Evolutionary conservation across 306 rosid species (phyloP).

Genomic region (Prunus mira): DNA sequence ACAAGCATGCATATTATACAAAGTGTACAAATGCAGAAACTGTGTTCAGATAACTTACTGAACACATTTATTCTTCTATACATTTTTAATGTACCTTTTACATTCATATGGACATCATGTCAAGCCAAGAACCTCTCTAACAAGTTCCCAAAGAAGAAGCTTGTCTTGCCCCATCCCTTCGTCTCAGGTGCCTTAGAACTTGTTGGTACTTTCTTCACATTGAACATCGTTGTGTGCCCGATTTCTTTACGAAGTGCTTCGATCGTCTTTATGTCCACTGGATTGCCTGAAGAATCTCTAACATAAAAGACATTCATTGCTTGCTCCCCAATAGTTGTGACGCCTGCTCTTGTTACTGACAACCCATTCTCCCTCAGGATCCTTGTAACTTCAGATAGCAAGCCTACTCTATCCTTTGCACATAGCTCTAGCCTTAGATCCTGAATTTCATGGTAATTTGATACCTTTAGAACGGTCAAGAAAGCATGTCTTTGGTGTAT

Average conservation of each 20-base stretch:
- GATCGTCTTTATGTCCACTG: constrained; percentile 54
- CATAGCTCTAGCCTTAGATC: constrained; percentile 77
- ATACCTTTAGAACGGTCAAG: background rate
- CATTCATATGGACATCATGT: constrained; percentile 9
- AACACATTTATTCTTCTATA: constrained; percentile 44
- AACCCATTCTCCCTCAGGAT: constrained; percentile 78
- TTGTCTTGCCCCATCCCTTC: constrained; percentile 68
- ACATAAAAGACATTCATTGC: constrained; percentile 78
- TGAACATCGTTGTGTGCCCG: constrained; percentile 61
- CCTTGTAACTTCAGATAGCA: constrained; percentile 80
- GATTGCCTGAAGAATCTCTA: constrained; percentile 70
- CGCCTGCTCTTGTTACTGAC: constrained; percentile 69
- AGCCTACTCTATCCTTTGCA: constrained; percentile 73
- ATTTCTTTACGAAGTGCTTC: constrained; percentile 71
- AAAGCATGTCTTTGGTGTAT: background rate
- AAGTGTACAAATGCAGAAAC: constrained; percentile 18
- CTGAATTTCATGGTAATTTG: constrained; percentile 29
- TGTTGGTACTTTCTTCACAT: constrained; percentile 64
- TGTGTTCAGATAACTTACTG: constrained; percentile 26
- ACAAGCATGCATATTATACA: constrained; percentile 26
- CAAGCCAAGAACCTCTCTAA: constrained; percentile 66
- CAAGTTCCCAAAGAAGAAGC: constrained; percentile 85
- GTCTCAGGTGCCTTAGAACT: constrained; percentile 54
- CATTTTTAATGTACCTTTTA: constrained; percentile 21
- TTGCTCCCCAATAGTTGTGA: constrained; percentile 71